phyloP scores from a whole-genome alignment of 768 basidiomycete species.

The Naganishia vaughanmartiniae region DNA sequence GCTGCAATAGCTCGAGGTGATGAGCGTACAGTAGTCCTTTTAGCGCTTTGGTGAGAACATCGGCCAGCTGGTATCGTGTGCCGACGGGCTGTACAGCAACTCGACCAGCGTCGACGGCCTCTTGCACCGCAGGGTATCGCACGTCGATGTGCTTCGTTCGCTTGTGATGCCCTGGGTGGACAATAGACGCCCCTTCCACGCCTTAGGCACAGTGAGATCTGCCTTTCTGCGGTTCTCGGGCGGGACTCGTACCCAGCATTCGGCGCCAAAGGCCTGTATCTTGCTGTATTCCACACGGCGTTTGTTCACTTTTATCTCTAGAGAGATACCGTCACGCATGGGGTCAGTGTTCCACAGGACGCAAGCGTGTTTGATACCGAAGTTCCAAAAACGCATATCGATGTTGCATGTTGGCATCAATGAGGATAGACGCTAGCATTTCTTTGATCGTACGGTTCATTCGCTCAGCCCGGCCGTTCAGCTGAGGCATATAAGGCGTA shows the following conservation, averaged over 20 bases:
- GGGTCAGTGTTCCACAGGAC: conserved; percentile 10
- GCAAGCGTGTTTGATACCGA: conserved; percentile 20
- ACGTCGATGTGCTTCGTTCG: not conserved
- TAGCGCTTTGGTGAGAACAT: too few relatives aligned
- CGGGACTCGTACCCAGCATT: conserved; percentile 9
- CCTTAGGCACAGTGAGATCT: conserved; percentile 21
- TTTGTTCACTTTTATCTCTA: conserved; percentile 21
- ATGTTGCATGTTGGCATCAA: conserved; percentile 18
- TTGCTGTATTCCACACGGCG: conserved; percentile 3
- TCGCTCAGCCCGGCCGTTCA: conserved; percentile 34
- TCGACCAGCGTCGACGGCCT: not conserved
- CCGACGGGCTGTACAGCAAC: too few relatives aligned
- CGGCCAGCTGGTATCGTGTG: too few relatives aligned
- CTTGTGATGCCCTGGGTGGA: not conserved
- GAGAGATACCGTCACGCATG: conserved; percentile 19
- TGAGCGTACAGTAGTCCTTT: too few relatives aligned
- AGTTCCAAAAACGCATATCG: conserved; percentile 28
- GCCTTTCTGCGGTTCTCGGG: conserved; percentile 2
- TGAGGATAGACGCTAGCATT: conserved; percentile 33
- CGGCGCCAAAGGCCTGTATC: conserved; percentile 20
- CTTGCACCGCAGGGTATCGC: not conserved
- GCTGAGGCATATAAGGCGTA: conserved; percentile 31
- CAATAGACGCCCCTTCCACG: not conserved
- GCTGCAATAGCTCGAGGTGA: too few relatives aligned
- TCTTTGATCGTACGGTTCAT: conserved; percentile 35